Evolutionary conservation across 2,329 filamentous ascomycete species (phyloP).

Genomic region (Aureobasidium mangrovei): DNA sequence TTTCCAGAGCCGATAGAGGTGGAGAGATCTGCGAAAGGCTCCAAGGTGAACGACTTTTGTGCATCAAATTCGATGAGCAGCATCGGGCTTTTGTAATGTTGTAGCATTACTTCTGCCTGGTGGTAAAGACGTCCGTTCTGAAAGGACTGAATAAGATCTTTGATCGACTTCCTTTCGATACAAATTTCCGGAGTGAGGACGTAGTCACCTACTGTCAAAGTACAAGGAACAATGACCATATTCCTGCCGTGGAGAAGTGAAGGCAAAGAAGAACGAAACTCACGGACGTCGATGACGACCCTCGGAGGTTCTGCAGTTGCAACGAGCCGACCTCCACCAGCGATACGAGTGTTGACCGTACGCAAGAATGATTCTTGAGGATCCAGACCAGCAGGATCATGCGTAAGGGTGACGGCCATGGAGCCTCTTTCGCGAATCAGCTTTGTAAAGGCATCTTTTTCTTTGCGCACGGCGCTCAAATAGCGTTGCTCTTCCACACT

Average conservation of each 20-base stretch:
- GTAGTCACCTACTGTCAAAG: constrained; percentile 94
- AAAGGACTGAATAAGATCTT: constrained; percentile 85
- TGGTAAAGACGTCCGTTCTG: constrained; percentile 84
- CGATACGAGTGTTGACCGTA: constrained; percentile 93
- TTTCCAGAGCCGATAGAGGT: constrained; percentile 55
- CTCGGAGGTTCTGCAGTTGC: constrained; percentile 82
- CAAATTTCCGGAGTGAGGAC: constrained; percentile 85
- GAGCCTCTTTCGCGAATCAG: constrained; percentile 87
- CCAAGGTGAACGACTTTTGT: constrained; percentile 93
- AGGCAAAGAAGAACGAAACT: constrained; percentile 87
- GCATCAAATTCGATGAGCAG: constrained; percentile 96
- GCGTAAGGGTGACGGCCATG: constrained; percentile 82
- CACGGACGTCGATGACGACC: constrained; percentile 89
- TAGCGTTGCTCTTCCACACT: constrained; percentile 32
- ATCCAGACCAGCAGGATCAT: constrained; percentile 62
- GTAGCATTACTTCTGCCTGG: constrained; percentile 89
- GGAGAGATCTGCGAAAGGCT: constrained; percentile 45
- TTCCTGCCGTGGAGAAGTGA: constrained; percentile 82
- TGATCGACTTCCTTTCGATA: constrained; percentile 87
- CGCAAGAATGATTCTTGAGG: constrained; percentile 87
- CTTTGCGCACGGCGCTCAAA: constrained; percentile 48
- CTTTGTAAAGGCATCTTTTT: constrained; percentile 93
- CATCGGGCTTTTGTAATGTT: constrained; percentile 82
- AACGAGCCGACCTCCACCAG: constrained; percentile 74
- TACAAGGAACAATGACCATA: constrained; percentile 85